These are phyloP conservation scores for Aspergillus sp. DNA, from an alignment of 2,329 filamentous ascomycete species.

Conservation along the genomic window DNA sequence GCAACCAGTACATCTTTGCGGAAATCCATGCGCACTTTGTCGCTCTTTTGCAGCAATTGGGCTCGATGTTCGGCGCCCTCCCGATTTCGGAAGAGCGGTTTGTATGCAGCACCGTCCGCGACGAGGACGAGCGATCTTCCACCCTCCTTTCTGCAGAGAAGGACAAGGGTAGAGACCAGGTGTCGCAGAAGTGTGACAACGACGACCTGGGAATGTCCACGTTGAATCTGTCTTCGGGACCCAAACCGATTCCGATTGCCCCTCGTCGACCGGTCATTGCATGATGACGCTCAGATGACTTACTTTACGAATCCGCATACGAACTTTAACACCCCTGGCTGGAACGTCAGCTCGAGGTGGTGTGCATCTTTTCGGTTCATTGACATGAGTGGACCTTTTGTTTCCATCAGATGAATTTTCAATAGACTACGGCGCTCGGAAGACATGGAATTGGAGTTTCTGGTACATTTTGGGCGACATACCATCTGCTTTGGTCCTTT, in stretches of 20 bases:
- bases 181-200: conserved; percentile 23
- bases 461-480: conserved; percentile 5
- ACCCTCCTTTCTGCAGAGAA: conserved; percentile 19
- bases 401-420: not conserved
- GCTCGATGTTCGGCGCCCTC: conserved; percentile 45
- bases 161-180: conserved; percentile 17
- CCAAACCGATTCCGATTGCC: conserved; percentile 39
- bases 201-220: conserved; percentile 33
- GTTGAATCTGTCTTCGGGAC: conserved; percentile 33
- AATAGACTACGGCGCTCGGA: not conserved
- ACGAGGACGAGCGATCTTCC: conserved; percentile 29
- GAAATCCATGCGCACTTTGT: conserved; percentile 57
- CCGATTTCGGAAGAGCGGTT: conserved; percentile 44
- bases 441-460: conserved; percentile 5
- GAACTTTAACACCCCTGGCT: not conserved
- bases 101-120: conserved; percentile 39
- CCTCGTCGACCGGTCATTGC: conserved; percentile 36
- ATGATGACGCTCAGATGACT: conserved; percentile 17
- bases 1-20: conserved; percentile 58
- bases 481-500: conserved; percentile 2
- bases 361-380: not conserved
- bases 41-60: conserved; percentile 47
- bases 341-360: not conserved
- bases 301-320: not conserved
- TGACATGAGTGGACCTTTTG: not conserved